Conservation (phyloP, 352 stramenopile species). For the Phytophthora citrophthora region DNA sequence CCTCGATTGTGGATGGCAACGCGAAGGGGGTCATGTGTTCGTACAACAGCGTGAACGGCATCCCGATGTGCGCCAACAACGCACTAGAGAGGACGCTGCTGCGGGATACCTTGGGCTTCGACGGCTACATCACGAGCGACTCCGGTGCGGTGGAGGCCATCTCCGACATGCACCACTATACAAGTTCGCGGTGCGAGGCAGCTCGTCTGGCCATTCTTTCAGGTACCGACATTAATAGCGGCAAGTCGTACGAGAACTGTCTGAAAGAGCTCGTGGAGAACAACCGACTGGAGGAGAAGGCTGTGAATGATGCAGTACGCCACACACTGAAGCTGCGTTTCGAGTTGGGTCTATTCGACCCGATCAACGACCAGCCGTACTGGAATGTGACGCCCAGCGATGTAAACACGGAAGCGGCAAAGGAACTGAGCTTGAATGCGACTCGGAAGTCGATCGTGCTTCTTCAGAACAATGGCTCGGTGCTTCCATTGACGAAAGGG, state of each 20-base stretch:
- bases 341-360: slow-evolving; percentile 91
- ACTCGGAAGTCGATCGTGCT: slow-evolving; percentile 89
- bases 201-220: slow-evolving; percentile 58
- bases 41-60: slow-evolving; percentile 95
- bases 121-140: slow-evolving; percentile 94
- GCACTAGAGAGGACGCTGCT: slow-evolving; percentile 70
- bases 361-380: slow-evolving; percentile 79
- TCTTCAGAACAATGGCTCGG: slow-evolving; percentile 86
- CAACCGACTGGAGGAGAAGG: slow-evolving; percentile 50
- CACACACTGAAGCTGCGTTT: slow-evolving; percentile 88
- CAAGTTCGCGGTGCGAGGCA: slow-evolving; percentile 59
- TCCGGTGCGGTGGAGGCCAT: slow-evolving; percentile 90
- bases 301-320: slow-evolving; percentile 61
- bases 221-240: slow-evolving; percentile 89
- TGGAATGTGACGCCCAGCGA: slow-evolving; percentile 63
- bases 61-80: slow-evolving; percentile 91
- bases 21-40: slow-evolving; percentile 94
- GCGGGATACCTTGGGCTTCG: slow-evolving; percentile 80
- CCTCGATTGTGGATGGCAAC: slow-evolving; percentile 75
- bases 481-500: slow-evolving; percentile 63
- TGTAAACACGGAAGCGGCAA: slow-evolving; percentile 67
- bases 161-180: slow-evolving; percentile 75
- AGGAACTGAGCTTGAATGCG: slow-evolving; percentile 63
- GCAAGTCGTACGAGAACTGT: slow-evolving; percentile 75
- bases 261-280: slow-evolving; percentile 55